These are phyloP conservation scores for Dillenia suffruticosa DNA, from an alignment of 164 flowering plant species.

Conservation along the genomic window DNA sequence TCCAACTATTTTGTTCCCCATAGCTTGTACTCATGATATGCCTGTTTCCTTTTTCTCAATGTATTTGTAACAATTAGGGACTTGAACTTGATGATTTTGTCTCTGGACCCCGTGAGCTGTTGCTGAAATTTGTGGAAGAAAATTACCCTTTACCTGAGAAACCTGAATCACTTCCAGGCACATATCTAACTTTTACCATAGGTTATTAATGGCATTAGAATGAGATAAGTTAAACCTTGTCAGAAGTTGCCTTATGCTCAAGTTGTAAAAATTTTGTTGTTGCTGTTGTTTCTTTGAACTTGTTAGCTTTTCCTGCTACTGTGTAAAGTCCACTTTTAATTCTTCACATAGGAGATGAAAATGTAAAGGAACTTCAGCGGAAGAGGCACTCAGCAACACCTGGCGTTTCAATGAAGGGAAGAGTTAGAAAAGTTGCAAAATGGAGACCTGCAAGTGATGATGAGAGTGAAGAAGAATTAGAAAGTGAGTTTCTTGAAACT, in stretches of 20 bases:
- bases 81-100: slow-evolving; percentile 93
- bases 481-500: slow-evolving; percentile 41
- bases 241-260: too few species aligned
- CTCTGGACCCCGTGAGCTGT: slow-evolving; percentile 96
- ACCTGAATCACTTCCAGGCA: slow-evolving; percentile 76
- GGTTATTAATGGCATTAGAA: too few species aligned
- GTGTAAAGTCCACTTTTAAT: slow-evolving; percentile 5
- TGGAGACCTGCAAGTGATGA: slow-evolving; percentile 62
- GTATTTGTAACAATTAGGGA: slow-evolving; percentile 42
- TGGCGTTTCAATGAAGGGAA: slow-evolving; percentile 78
- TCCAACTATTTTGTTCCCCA: not conserved
- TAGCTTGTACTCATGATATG: not conserved
- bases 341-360: slow-evolving; percentile 55
- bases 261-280: too few species aligned
- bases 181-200: not conserved
- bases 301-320: not conserved
- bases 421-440: slow-evolving; percentile 85
- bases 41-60: slow-evolving; percentile 1
- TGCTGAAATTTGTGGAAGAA: slow-evolving; percentile 94
- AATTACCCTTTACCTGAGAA: slow-evolving; percentile 90
- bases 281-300: not conserved
- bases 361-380: slow-evolving; percentile 75
- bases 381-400: slow-evolving; percentile 83
- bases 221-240: too few species aligned
- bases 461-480: slow-evolving; percentile 67